phyloP scores from a whole-genome alignment of 2,329 filamentous ascomycete species.

The Cytospora leucostoma region DNA sequence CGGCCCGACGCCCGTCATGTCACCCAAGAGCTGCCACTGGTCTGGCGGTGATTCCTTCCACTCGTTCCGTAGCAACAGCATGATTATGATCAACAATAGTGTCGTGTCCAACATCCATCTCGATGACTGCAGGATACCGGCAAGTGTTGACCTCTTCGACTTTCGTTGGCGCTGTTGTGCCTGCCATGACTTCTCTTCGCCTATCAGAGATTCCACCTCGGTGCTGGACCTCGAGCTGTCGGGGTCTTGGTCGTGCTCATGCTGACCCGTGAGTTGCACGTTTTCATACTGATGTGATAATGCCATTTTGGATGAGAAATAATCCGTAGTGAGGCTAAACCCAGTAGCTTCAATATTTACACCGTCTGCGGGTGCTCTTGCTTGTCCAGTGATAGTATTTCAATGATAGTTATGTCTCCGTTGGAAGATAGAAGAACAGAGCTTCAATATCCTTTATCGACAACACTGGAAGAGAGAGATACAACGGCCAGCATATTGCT shows the following conservation, averaged over 20 bases:
- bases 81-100: constrained; percentile 42
- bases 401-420: not conserved
- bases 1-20: constrained; percentile 42
- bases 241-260: constrained; percentile 39
- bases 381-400: constrained; percentile 1
- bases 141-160: constrained; percentile 30
- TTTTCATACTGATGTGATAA: constrained; percentile 36
- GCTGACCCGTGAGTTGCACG: constrained; percentile 30
- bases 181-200: constrained; percentile 41
- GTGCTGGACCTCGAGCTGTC: constrained; percentile 40
- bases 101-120: constrained; percentile 44
- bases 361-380: constrained; percentile 20
- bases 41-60: constrained; percentile 29
- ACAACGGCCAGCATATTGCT: not conserved
- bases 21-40: constrained; percentile 39
- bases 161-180: constrained; percentile 34
- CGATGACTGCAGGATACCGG: constrained; percentile 36
- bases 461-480: not conserved
- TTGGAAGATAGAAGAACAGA: not conserved
- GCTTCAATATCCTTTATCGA: too few species aligned
- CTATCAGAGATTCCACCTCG: constrained; percentile 44
- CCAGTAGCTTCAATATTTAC: constrained; percentile 12
- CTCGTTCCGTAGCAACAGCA: constrained; percentile 39
- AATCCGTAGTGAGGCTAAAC: constrained; percentile 11
- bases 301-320: constrained; percentile 11